phyloP scores from a whole-genome alignment of 2,329 filamentous ascomycete species.

The Fusarium phyllophilum region DNA sequence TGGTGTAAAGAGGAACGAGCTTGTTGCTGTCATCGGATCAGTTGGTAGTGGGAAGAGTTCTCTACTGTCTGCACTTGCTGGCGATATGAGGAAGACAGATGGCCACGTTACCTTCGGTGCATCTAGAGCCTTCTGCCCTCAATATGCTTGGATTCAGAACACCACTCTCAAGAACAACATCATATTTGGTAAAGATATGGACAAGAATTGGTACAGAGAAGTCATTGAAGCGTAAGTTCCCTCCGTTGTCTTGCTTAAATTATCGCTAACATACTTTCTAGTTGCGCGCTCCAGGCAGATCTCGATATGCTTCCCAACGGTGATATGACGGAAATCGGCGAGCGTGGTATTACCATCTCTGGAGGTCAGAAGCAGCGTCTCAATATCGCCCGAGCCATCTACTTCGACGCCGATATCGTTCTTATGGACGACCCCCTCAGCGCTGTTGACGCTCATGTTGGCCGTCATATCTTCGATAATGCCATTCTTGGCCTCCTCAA shows the following conservation, averaged over 20 bases:
- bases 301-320: constrained; percentile 92
- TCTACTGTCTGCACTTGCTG: constrained; percentile 85
- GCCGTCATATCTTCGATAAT: constrained; percentile 86
- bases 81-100: constrained; percentile 88
- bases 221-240: constrained; percentile 78
- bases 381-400: constrained; percentile 87
- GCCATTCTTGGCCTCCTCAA: constrained; percentile 90
- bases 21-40: constrained; percentile 86
- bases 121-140: constrained; percentile 88
- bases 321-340: constrained; percentile 92
- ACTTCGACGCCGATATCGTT: constrained; percentile 75
- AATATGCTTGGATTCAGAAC: constrained; percentile 99
- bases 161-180: constrained; percentile 89
- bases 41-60: constrained; percentile 93
- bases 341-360: constrained; percentile 93
- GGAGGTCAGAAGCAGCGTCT: constrained; percentile 95
- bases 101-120: constrained; percentile 82
- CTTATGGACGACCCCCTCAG: constrained; percentile 77
- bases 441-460: constrained; percentile 76
- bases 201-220: constrained; percentile 81
- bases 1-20: constrained; percentile 76
- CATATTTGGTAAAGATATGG: constrained; percentile 82
- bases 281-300: constrained; percentile 85
- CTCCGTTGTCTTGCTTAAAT: background rate
- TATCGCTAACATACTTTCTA: constrained; percentile 37